A percentile compares a stretch with the other conserved stretches of the same genome.
phyloP scores from a whole-genome alignment of 164 flowering plant species.

The Berberis vulgaris region DNA sequence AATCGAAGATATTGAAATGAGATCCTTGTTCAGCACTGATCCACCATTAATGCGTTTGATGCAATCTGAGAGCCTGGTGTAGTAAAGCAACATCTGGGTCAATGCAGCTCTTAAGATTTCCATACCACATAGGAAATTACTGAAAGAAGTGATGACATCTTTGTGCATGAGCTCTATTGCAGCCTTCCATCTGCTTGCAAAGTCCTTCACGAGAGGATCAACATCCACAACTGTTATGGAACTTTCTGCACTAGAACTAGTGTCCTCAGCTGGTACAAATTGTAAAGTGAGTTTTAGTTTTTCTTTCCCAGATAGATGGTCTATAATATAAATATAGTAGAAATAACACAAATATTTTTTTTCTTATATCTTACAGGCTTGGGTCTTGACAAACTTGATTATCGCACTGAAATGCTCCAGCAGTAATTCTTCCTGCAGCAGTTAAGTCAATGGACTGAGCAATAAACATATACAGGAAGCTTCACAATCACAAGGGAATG shows the following conservation, averaged over 20 bases:
- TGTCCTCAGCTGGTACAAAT: slow-evolving; percentile 69
- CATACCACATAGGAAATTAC: slow-evolving; percentile 96
- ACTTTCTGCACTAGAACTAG: slow-evolving; percentile 45
- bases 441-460: slow-evolving; percentile 2
- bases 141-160: slow-evolving; percentile 94
- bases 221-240: slow-evolving; percentile 65
- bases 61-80: slow-evolving; percentile 90
- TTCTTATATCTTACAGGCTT: slow-evolving; percentile 57
- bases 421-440: slow-evolving; percentile 80
- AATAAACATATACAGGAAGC: background rate
- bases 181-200: slow-evolving; percentile 85
- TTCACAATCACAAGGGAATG: no score
- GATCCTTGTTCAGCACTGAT: slow-evolving; percentile 73
- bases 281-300: background rate
- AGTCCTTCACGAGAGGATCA: slow-evolving; percentile 92
- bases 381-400: slow-evolving; percentile 86
- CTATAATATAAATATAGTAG: background rate
- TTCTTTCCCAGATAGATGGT: background rate
- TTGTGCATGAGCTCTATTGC: slow-evolving; percentile 98
- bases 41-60: slow-evolving; percentile 77
- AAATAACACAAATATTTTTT: background rate
- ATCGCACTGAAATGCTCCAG: slow-evolving; percentile 81
- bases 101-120: slow-evolving; percentile 92
- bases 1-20: slow-evolving; percentile 80
- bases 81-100: slow-evolving; percentile 90